Conservation (phyloP, 2,329 filamentous ascomycete species). For the Cercospora nicotianae region DNA sequence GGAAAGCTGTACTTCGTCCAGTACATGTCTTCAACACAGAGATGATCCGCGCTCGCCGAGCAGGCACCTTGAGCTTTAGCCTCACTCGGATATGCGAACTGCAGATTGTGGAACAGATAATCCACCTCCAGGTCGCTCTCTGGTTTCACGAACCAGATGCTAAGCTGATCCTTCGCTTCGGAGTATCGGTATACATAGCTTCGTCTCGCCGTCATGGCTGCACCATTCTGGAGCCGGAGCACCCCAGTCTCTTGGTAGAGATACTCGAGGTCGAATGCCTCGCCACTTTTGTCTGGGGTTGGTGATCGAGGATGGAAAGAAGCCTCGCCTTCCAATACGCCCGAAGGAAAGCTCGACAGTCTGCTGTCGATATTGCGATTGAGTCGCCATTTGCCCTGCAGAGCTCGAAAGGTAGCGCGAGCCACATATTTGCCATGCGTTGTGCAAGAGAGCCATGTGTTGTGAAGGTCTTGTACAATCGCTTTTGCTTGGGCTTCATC, state of each 20-base stretch:
- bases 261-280: slow-evolving; percentile 36
- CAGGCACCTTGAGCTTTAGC: slow-evolving; percentile 50
- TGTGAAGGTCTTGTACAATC: slow-evolving; percentile 51
- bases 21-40: slow-evolving; percentile 71
- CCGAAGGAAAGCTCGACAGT: slow-evolving; percentile 31
- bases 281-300: slow-evolving; percentile 25
- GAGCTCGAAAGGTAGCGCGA: slow-evolving; percentile 35
- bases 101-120: slow-evolving; percentile 70
- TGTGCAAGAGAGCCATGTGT: slow-evolving; percentile 29
- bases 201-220: slow-evolving; percentile 58
- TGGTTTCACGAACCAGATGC: slow-evolving; percentile 69
- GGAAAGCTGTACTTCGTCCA: slow-evolving; percentile 66
- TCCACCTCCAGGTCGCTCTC: slow-evolving; percentile 64
- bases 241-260: slow-evolving; percentile 36
- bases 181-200: slow-evolving; percentile 74
- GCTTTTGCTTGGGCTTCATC: slow-evolving; percentile 45
- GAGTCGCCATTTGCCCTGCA: slow-evolving; percentile 38
- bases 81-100: slow-evolving; percentile 52
- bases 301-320: slow-evolving; percentile 35
- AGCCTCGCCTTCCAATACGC: slow-evolving; percentile 33
- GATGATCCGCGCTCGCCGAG: slow-evolving; percentile 64
- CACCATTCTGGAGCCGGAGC: slow-evolving; percentile 26
- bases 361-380: slow-evolving; percentile 32
- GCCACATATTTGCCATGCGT: slow-evolving; percentile 31
- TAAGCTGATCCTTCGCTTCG: slow-evolving; percentile 60